These are phyloP conservation scores for Heimioporus retisporus DNA, from an alignment of 1,284 basidiomycete genomes.

Conservation along the genomic window DNA sequence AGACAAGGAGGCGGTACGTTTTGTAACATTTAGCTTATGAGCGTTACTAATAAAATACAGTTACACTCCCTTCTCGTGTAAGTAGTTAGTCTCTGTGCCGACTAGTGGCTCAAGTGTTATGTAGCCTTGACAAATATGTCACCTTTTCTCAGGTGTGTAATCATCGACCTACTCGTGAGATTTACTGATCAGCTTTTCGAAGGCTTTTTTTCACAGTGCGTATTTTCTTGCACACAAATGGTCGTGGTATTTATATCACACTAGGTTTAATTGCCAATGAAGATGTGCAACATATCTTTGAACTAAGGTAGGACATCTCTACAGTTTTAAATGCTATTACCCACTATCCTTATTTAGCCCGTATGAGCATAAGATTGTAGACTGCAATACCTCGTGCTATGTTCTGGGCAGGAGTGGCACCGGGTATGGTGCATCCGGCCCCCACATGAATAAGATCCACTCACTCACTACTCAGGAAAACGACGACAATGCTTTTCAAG, in stretches of 20 bases:
- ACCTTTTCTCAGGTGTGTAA: conserved; percentile 62
- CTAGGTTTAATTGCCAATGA: conserved; percentile 58
- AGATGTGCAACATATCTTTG: conserved; percentile 61
- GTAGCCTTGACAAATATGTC: conserved; percentile 73
- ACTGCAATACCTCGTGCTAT: conserved; percentile 70
- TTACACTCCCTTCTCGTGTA: conserved; percentile 69
- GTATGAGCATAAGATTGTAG: conserved; percentile 69
- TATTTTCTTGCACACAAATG: conserved; percentile 8
- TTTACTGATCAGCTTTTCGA: conserved; percentile 3
- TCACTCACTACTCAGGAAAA: conserved; percentile 60
- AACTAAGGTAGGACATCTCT: conserved; percentile 59
- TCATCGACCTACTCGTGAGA: not conserved
- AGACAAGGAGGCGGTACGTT: conserved; percentile 35
- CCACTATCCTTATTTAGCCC: conserved; percentile 47
- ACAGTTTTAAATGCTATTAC: no score
- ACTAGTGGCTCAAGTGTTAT: conserved; percentile 9
- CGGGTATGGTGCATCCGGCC: conserved; percentile 55
- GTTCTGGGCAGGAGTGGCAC: conserved; percentile 81
- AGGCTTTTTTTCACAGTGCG: conserved; percentile 67
- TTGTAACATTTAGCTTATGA: not conserved
- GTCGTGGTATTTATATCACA: conserved; percentile 17
- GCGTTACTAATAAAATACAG: conserved; percentile 40
- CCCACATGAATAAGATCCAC: not conserved
- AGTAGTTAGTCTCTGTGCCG: conserved; percentile 22
- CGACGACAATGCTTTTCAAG: conserved; percentile 80